Conservation (phyloP, 75 land plant species). For the Picea sitchensis region DNA sequence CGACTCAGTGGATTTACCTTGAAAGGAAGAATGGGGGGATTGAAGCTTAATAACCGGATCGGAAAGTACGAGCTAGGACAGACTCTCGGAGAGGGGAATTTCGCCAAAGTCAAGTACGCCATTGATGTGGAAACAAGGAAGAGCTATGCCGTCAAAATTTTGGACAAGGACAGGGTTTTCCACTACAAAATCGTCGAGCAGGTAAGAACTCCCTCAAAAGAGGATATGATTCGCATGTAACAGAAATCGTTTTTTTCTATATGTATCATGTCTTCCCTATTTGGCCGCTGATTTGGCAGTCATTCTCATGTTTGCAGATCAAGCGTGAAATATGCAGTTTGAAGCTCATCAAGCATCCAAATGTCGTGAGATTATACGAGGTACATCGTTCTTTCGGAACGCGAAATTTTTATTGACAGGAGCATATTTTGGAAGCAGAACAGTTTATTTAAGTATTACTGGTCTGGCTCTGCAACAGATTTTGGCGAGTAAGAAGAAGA, state of each 20-base stretch:
- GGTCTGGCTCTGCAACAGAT: slow-evolving; percentile 37
- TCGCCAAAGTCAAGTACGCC: slow-evolving; percentile 56
- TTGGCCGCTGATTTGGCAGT: background rate
- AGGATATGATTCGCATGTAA: too few species aligned
- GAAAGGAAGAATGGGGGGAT: background rate
- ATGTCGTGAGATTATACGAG: slow-evolving; percentile 68
- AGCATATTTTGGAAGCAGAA: too few species aligned
- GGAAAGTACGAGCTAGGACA: slow-evolving; percentile 62
- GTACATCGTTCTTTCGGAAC: slow-evolving; percentile 14
- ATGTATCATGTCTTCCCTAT: background rate
- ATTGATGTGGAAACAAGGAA: slow-evolving; percentile 45
- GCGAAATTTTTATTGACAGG: too few species aligned
- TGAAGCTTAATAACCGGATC: slow-evolving; percentile 17
- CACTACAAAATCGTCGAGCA: slow-evolving; percentile 59
- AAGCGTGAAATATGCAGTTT: slow-evolving; percentile 65
- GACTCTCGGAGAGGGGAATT: slow-evolving; percentile 47
- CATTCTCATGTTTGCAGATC: slow-evolving; percentile 28
- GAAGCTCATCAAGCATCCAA: slow-evolving; percentile 68
- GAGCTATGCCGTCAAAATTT: slow-evolving; percentile 47
- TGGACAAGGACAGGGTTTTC: slow-evolving; percentile 50
- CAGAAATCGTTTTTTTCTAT: background rate
- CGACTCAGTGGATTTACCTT: too few species aligned
- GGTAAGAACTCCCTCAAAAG: slow-evolving; percentile 8
- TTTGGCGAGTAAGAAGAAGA: slow-evolving; percentile 78
- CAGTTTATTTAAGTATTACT: too few species aligned